phyloP scores from a whole-genome alignment of 2,329 filamentous ascomycete genomes.

The Calycina herbarum region DNA sequence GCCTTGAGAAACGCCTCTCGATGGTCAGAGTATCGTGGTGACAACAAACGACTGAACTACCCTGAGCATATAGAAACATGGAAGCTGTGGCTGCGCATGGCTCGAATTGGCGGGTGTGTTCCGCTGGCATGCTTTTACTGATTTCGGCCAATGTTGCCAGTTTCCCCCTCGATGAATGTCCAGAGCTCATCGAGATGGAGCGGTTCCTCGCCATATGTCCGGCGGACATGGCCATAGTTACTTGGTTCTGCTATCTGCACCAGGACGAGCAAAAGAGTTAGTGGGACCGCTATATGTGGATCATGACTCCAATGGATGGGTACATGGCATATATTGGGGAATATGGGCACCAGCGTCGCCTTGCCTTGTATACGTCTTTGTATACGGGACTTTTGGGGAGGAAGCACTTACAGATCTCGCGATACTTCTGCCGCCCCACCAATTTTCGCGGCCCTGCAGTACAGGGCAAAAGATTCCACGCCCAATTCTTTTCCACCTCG shows the following conservation, averaged over 20 bases:
- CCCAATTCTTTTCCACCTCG: constrained; percentile 34
- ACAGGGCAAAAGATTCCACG: constrained; percentile 39
- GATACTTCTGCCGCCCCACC: constrained; percentile 34
- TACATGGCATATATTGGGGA: constrained; percentile 26
- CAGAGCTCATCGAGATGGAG: constrained; percentile 59
- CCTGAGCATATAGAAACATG: constrained; percentile 86
- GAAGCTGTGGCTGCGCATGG: constrained; percentile 89
- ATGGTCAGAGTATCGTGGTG: constrained; percentile 92
- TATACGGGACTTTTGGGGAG: constrained; percentile 8
- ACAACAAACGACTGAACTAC: constrained; percentile 77
- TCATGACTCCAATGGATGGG: constrained; percentile 26
- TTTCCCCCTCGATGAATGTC: constrained; percentile 48
- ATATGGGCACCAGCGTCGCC: constrained; percentile 20
- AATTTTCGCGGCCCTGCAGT: constrained; percentile 35
- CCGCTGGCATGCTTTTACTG: constrained; percentile 46
- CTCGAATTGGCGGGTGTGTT: constrained; percentile 64
- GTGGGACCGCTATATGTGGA: constrained; percentile 33
- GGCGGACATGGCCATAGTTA: constrained; percentile 56
- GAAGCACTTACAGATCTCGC: constrained; percentile 34
- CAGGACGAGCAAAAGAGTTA: constrained; percentile 31
- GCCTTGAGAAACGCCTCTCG: constrained; percentile 80
- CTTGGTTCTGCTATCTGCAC: constrained; percentile 31
- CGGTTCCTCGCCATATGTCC: constrained; percentile 57
- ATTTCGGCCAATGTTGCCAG: constrained; percentile 52
- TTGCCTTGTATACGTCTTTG: constrained; percentile 24